Evolutionary conservation across 352 stramenopile genomes (phyloP), one percentile per base, ranked within the genome.

Genomic region (Phytopythium aichiense): DNA sequence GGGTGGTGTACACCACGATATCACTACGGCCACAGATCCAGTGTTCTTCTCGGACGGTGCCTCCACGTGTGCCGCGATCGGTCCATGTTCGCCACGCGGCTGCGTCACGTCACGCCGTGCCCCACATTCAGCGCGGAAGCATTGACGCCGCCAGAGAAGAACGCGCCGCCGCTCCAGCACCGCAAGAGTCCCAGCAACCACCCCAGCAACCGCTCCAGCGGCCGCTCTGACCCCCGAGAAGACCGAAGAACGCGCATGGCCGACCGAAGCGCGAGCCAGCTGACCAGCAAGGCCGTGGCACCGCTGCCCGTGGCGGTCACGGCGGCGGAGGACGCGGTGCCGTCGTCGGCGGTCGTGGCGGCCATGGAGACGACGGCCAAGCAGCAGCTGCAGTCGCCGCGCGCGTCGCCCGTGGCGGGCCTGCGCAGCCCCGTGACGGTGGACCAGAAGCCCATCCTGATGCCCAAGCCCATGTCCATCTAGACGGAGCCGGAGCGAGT

Each of bases 381-480:
- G 25, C 33, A 46, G 33, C 12, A 43, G 12, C 35, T 31, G 22
- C 69, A 73, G 67, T 76, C 64, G 37, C 51, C 67, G 28, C 35
- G 38, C 18, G 40, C 16, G 8, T 68, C 66, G 43, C 66, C 70
- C 46, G 51, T n/a, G 38, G 63, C 55, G 59, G 42, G 63, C 20
- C 59, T 77, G 37, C 77, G 77, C 55, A 88, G 79, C 59, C 79
- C 79, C 30, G 69, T 79, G 59, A 63, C 64, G 23, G 76, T 70
- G 45, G 79, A 83, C 56, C 79, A 88, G 66, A 88, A 88, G 64
- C 72, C 79, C 31, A 74, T 89, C 46, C 51, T 66, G 15, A 89
- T 87, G 79, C 79, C 79, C 60, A 89, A 89, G 66, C 77, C 77
- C 49, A 85, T 88, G 74, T 71, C 61, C 56, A 84, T 86, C 67